Evolutionary conservation across 2,329 filamentous ascomycete species (phyloP).

Genomic region (Clarireedia hainanense): DNA sequence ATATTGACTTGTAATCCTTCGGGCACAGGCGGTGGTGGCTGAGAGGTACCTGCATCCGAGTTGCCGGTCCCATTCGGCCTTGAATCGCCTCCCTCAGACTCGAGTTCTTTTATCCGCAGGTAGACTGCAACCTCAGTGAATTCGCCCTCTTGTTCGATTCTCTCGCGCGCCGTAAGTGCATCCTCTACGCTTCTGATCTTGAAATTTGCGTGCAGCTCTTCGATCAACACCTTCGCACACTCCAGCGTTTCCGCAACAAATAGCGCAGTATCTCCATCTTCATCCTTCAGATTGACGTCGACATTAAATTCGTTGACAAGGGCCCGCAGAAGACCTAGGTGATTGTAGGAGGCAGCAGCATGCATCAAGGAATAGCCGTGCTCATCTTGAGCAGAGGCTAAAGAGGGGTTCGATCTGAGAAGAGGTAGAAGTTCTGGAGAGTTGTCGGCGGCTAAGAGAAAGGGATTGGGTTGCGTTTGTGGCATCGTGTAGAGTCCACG

Average conservation of each 20-base stretch:
- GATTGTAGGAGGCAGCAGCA: conserved; percentile 87
- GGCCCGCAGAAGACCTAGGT: conserved; percentile 68
- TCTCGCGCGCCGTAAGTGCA: conserved; percentile 65
- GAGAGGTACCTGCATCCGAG: neutral
- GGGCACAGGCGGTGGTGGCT: conserved; percentile 56
- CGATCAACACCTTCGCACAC: conserved; percentile 70
- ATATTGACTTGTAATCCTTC: conserved; percentile 71
- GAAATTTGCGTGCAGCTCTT: conserved; percentile 69
- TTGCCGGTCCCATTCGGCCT: neutral
- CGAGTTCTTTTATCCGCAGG: conserved; percentile 37
- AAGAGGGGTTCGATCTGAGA: conserved; percentile 63
- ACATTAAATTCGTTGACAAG: conserved; percentile 72
- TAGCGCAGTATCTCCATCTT: conserved; percentile 89
- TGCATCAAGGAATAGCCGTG: conserved; percentile 94
- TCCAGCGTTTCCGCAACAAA: conserved; percentile 82
- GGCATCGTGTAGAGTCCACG: conserved; percentile 7
- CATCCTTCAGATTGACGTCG: conserved; percentile 73
- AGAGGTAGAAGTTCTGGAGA: conserved; percentile 65
- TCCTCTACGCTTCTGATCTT: conserved; percentile 63
- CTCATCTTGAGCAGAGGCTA: conserved; percentile 75
- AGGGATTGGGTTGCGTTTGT: conserved; percentile 45
- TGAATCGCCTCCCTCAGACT: conserved; percentile 10
- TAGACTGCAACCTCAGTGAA: conserved; percentile 70
- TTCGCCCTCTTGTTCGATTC: conserved; percentile 70
- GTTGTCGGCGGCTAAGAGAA: conserved; percentile 76